phyloP scores from a whole-genome alignment of 2,329 filamentous ascomycete genomes.

The Ophiosphaerella korrae region DNA sequence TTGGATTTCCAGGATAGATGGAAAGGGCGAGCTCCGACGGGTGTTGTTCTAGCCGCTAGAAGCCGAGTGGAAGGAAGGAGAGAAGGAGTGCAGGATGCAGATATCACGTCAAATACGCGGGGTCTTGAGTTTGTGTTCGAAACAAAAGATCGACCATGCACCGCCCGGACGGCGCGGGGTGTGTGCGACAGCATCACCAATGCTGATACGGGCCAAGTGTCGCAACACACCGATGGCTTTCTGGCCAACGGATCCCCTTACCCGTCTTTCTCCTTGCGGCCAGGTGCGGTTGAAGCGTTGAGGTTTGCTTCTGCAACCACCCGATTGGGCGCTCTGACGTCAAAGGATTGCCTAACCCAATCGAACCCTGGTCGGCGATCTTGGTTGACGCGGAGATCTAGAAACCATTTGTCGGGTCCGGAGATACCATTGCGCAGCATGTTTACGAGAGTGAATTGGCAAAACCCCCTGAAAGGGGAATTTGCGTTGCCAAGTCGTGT shows the following conservation, averaged over 20 bases:
- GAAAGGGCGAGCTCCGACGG: background rate
- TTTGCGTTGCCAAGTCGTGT: no score
- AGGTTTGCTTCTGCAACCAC: conserved; percentile 22
- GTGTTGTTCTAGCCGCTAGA: background rate
- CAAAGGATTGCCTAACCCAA: conserved; percentile 20
- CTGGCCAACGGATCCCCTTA: background rate
- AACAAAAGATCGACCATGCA: conserved; percentile 10
- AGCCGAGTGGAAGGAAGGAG: background rate
- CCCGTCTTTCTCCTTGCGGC: conserved; percentile 9
- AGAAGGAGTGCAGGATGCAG: background rate
- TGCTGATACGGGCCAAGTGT: conserved; percentile 17
- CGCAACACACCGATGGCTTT: conserved; percentile 2
- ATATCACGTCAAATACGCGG: conserved; percentile 10
- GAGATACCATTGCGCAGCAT: background rate
- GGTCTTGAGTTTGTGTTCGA: conserved; percentile 2
- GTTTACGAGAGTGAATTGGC: no score
- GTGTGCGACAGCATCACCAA: conserved; percentile 25
- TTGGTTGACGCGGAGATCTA: conserved; percentile 18
- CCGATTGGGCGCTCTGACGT: conserved; percentile 38
- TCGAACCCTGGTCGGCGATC: conserved; percentile 26
- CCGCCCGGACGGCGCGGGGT: conserved; percentile 30
- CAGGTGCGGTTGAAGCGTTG: conserved; percentile 25
- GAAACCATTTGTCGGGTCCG: background rate
- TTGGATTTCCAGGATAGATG: conserved; percentile 8
- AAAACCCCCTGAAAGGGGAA: no score